phyloP scores from a whole-genome alignment of 2,329 filamentous ascomycete genomes.

The Zarea fungicola region DNA sequence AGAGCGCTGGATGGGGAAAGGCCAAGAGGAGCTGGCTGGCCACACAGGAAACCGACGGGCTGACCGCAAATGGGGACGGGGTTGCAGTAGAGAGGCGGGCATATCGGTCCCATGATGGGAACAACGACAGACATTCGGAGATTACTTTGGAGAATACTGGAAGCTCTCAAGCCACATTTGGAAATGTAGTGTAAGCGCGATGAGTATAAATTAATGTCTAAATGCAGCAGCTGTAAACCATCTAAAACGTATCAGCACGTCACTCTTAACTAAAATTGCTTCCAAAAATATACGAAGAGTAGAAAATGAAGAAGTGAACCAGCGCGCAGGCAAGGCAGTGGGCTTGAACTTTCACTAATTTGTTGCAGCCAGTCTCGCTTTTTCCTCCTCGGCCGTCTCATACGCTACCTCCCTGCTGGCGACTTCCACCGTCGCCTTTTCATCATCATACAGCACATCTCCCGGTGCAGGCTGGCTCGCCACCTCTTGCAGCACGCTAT shows the following conservation, averaged over 20 bases:
- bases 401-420: constrained; percentile 14
- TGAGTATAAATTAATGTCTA: too few relatives aligned
- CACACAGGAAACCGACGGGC: neutral
- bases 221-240: too few relatives aligned
- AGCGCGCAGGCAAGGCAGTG: too few relatives aligned
- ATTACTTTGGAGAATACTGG: neutral
- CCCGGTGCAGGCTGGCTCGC: constrained; percentile 19
- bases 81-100: neutral
- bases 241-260: too few relatives aligned
- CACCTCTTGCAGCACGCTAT: constrained; percentile 23
- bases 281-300: too few relatives aligned
- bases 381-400: constrained; percentile 10
- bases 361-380: constrained; percentile 14
- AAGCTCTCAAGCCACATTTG: neutral
- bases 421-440: constrained; percentile 39
- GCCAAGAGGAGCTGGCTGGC: constrained; percentile 14
- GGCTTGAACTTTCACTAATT: too few relatives aligned
- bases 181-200: neutral
- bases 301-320: too few relatives aligned
- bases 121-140: neutral
- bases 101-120: neutral
- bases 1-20: constrained; percentile 15
- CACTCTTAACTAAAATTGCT: too few relatives aligned
- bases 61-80: neutral
- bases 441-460: constrained; percentile 25